phyloP scores from a whole-genome alignment of 768 basidiomycete species.

The Rhodotorula toruloides region DNA sequence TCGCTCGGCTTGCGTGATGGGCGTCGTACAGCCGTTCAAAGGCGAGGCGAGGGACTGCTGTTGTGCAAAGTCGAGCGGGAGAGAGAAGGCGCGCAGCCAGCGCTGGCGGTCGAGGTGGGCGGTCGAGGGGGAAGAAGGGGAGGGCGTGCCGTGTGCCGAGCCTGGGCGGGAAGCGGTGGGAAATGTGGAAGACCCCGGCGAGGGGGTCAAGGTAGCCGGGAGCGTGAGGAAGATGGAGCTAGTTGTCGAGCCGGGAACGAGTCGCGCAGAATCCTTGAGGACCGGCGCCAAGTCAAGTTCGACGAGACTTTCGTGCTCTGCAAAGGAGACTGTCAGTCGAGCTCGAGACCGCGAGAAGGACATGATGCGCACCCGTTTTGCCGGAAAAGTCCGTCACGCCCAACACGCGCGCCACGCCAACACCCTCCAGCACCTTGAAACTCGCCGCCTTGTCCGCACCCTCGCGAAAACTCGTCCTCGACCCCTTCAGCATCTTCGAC shows the following conservation, averaged over 20 bases:
- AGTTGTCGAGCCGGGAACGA: constrained; percentile 25
- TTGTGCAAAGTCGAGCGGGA: constrained; percentile 50
- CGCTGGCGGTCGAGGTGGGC: constrained; percentile 40
- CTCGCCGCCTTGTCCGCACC: constrained; percentile 25
- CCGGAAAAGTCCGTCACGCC: constrained; percentile 50
- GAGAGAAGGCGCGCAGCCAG: constrained; percentile 60
- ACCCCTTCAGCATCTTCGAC: constrained; percentile 31
- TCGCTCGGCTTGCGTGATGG: constrained; percentile 23
- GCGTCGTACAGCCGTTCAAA: background rate
- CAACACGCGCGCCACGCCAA: constrained; percentile 55
- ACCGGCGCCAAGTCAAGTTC: constrained; percentile 57
- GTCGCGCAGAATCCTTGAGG: constrained; percentile 39
- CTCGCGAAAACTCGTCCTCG: constrained; percentile 32
- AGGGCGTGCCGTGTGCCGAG: too few species aligned
- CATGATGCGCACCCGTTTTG: constrained; percentile 39
- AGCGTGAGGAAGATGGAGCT: constrained; percentile 49
- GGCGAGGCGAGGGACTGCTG: background rate
- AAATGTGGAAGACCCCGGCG: constrained; percentile 2
- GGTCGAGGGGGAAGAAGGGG: background rate
- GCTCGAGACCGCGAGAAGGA: background rate
- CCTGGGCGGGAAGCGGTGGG: too few species aligned
- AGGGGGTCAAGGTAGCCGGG: background rate
- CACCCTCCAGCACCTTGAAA: constrained; percentile 52
- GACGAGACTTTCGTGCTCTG: constrained; percentile 49
- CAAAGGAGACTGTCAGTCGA: background rate